Base-by-base conservation (phyloP, 768 basidiomycete species). In the Rhodotorula kratochvilovae region DNA sequence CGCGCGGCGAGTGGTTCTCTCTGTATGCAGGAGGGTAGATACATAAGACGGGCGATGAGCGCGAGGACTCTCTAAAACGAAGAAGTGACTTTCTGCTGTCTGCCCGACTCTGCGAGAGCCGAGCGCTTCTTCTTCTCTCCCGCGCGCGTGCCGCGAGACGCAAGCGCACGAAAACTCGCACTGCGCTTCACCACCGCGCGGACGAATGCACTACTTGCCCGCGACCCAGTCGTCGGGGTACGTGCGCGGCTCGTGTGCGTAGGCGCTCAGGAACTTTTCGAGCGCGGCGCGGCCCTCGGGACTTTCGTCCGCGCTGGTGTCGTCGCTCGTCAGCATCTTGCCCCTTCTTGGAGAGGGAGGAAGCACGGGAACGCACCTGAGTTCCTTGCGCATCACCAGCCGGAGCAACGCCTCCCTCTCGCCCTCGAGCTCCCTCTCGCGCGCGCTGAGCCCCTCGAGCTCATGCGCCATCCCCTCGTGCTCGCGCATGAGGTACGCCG, bases 401-500 rank as follows among this genome's bases (percentile, higher is more conserved):
- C 79, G 84, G 83, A 63, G 82, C 83, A 67, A 83, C 83, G 25
- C 76, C 55, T 81, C 80, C 55, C 78, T 80, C 58, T 71, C 77
- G 27, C 67, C 70, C 58, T 66, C 65, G 55, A 80, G 58, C 56
- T 74, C 76, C 15, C 64, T 58, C 74, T 83, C 82, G 70, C 90
- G 87, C 7, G 81, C 79, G 68, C 84, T 84, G 15, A 85, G 80
- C 25, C 83, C 81, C 46, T 85, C 84, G 72, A 91, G 81, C 79
- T 93, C 89, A 72, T 87, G 85, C 42, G 85, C 80, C 50, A 93
- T 81, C 43, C 82, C 81, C 43, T 86, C 86, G 71, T 90, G 87
- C 76, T 90, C 87, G 67, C 88, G 85, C 42, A 88, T 71, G 23
- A 86, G 87, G 77, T 87, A 89, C 61, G 82, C 82, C 79, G 88